Percentiles rank a stretch among this genome's conserved stretches.
Conservation (phyloP, 2,329 filamentous ascomycete species). For the Aureobasidium lini region DNA sequence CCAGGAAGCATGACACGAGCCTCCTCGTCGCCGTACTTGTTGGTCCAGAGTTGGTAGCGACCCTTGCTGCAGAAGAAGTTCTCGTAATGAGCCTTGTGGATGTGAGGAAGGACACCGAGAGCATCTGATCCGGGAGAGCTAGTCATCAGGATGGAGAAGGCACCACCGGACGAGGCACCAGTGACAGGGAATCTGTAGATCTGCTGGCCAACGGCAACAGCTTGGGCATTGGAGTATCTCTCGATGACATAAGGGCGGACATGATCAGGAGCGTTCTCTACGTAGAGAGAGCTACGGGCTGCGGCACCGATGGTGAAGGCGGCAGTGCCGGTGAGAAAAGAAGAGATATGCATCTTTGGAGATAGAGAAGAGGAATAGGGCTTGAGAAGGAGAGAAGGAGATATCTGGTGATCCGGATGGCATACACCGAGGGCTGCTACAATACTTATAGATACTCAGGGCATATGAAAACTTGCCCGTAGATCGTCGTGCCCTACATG, state of each 20-base stretch:
- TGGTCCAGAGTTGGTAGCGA: slow-evolving; percentile 40
- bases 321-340: not conserved
- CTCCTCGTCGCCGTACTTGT: slow-evolving; percentile 24
- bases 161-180: slow-evolving; percentile 37
- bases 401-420: slow-evolving; percentile 3
- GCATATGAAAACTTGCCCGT: not conserved
- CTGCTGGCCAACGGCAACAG: slow-evolving; percentile 31
- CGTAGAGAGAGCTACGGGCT: not conserved
- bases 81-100: slow-evolving; percentile 38
- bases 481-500: not conserved
- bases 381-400: not conserved
- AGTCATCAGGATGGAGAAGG: slow-evolving; percentile 40
- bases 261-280: slow-evolving; percentile 24
- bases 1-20: slow-evolving; percentile 36
- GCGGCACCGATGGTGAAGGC: not conserved
- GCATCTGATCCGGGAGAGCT: slow-evolving; percentile 28
- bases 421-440: not conserved
- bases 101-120: slow-evolving; percentile 38
- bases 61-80: slow-evolving; percentile 43
- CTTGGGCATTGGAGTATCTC: slow-evolving; percentile 28
- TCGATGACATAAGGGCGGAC: slow-evolving; percentile 32
- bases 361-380: not conserved
- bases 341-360: not conserved
- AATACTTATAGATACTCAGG: not conserved
- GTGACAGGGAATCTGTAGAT: slow-evolving; percentile 39